phyloP scores from a whole-genome alignment of 306 rosid species.

The Prunus mume region DNA sequence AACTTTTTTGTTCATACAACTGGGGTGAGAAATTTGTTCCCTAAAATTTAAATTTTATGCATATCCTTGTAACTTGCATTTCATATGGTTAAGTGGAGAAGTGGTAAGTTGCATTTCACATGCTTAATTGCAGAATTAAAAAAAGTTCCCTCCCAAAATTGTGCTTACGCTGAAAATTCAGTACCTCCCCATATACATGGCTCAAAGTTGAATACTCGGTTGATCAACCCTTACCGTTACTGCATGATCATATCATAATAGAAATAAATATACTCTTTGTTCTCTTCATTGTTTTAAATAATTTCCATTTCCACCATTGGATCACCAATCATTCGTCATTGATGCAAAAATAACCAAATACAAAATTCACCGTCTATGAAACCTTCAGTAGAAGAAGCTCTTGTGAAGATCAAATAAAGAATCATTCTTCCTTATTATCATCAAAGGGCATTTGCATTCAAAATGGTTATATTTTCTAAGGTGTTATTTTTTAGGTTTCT shows the following conservation, averaged over 20 bases:
- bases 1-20: slow-evolving; percentile 62
- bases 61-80: not conserved
- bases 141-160: too few species aligned
- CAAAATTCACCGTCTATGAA: not conserved
- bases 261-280: not conserved
- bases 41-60: not conserved
- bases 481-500: slow-evolving; percentile 53
- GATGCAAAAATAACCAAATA: not conserved
- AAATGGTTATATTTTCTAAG: slow-evolving; percentile 16
- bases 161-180: too few species aligned
- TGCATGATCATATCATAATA: not conserved
- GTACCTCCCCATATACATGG: too few species aligned
- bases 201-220: too few species aligned
- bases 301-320: not conserved
- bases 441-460: slow-evolving; percentile 11
- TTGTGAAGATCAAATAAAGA: not conserved
- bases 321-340: not conserved
- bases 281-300: not conserved
- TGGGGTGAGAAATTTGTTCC: slow-evolving; percentile 51
- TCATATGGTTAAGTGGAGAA: too few species aligned
- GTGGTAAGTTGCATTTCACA: too few species aligned
- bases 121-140: too few species aligned
- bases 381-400: not conserved
- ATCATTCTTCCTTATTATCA: not conserved
- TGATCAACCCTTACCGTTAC: not conserved